Evolutionary conservation across 371 early-diverging fungal species (phyloP).

Genomic region (Lichtheimia corymbifera): DNA sequence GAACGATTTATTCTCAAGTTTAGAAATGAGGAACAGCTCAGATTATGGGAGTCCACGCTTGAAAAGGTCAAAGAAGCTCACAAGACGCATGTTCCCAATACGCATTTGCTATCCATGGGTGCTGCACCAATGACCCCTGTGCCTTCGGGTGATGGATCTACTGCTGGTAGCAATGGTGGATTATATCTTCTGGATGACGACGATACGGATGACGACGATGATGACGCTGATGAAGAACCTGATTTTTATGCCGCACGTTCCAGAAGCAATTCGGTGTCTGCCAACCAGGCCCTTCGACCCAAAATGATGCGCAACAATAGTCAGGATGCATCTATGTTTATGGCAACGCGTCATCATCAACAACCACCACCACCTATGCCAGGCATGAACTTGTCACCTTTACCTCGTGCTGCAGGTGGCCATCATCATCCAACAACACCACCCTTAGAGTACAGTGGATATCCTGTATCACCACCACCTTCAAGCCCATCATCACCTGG

Average conservation of each 20-base stretch:
- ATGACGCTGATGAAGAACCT: conserved; percentile 32
- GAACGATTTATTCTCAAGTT: conserved; percentile 85
- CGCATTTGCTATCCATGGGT: conserved; percentile 40
- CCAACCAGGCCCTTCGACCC: conserved; percentile 28
- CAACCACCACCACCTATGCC: conserved; percentile 8
- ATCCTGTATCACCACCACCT: conserved; percentile 62
- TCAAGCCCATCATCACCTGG: conserved; percentile 62
- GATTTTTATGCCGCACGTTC: conserved; percentile 22
- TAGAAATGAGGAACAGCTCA: conserved; percentile 88
- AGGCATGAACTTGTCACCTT: conserved; percentile 41
- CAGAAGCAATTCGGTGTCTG: conserved; percentile 35
- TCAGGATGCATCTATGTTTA: conserved; percentile 17
- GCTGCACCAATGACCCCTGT: conserved; percentile 20
- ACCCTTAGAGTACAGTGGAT: conserved; percentile 29
- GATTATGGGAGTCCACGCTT: conserved; percentile 82
- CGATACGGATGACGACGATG: conserved; percentile 43
- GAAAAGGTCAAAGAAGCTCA: conserved; percentile 32
- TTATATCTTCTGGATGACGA: conserved; percentile 34
- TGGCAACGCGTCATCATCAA: conserved; percentile 7
- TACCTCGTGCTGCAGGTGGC: conserved; percentile 33
- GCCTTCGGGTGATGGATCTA: conserved; percentile 11
- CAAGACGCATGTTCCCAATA: conserved; percentile 42
- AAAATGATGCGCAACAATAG: conserved; percentile 32
- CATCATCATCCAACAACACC: conserved; percentile 13
- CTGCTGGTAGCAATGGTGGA: conserved; percentile 17